A percentile compares a stretch with the other conserved stretches of the same genome.
Conservation (phyloP, 2,329 filamentous ascomycete genomes). For the Salinomyces thailandicus region DNA sequence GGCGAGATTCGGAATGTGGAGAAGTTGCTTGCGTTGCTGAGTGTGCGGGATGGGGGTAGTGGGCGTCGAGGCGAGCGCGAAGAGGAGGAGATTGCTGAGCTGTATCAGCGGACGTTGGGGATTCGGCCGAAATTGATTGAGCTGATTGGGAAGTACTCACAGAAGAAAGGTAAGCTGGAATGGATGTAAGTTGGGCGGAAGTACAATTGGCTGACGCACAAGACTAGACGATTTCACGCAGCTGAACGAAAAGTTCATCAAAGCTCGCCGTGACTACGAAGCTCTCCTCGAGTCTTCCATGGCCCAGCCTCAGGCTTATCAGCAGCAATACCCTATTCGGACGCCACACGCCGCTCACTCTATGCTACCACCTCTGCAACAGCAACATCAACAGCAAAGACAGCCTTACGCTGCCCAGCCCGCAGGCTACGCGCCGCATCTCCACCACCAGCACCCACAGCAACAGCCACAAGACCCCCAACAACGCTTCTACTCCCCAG, state of each 20-base stretch:
- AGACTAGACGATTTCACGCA: conserved; percentile 90
- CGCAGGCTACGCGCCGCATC: conserved; percentile 19
- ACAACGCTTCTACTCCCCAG: conserved; percentile 30
- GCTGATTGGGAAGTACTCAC: conserved; percentile 95
- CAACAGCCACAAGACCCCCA: conserved; percentile 24
- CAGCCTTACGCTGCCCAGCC: conserved; percentile 35
- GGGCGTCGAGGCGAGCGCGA: conserved; percentile 60
- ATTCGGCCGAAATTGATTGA: conserved; percentile 96
- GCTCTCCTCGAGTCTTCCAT: conserved; percentile 91
- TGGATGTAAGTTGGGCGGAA: neutral
- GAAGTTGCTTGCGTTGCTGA: conserved; percentile 77
- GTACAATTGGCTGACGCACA: conserved; percentile 18
- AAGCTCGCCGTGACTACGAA: conserved; percentile 93
- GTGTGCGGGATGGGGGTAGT: conserved; percentile 52
- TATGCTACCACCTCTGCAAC: conserved; percentile 17
- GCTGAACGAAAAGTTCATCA: conserved; percentile 98
- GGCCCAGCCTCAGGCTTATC: conserved; percentile 62
- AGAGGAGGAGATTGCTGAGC: conserved; percentile 86
- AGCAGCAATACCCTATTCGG: conserved; percentile 32
- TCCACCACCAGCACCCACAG: conserved; percentile 18
- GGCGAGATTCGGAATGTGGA: conserved; percentile 68
- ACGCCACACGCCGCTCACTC: conserved; percentile 12
- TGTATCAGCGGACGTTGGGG: conserved; percentile 85
- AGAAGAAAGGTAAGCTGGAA: conserved; percentile 77
- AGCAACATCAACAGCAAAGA: conserved; percentile 17